Base-by-base conservation (phyloP, 2,329 filamentous ascomycete genomes). In the Fusarium sp. region DNA sequence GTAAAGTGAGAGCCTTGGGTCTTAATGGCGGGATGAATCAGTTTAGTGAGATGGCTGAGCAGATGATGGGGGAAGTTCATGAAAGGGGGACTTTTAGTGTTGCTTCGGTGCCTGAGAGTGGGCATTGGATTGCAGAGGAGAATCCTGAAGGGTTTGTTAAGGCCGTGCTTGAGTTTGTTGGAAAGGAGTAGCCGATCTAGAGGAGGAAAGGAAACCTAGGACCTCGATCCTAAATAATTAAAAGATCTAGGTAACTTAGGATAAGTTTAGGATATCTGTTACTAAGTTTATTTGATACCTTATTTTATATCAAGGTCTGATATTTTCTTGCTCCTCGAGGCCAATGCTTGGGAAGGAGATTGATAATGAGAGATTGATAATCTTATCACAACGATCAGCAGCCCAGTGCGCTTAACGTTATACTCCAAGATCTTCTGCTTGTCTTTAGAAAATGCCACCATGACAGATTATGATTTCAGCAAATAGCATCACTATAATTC, bases 351-450 rank as follows among this genome's bases (percentile, higher is more conserved):
- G 28, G 28, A 11, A 31, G 24, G 36, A 41, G 26, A 64, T 35
- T 22, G 56, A 31, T 35, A 39, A 55, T 36, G 13, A 22, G 17
- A 15, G n/a, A 52, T 47, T 49, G 70, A 74, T 74, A 69, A 74
- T 72, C 71, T 72, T 74, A 74, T 74, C 71, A 33, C 54, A 71
- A 47, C 28, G n/a, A 73, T 74, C 72, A 51, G 17, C 41, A 44
- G 26, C 39, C 51, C 14, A 28, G n/a, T 5, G 7, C 28, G 11
- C 24, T 54, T 17, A 24, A 35, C 22, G 31, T 35, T 35, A 35
- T 24, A 35, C 24, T 22, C 14, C 24, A n/a, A 38, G 10, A 28
- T 22, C n/a, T 28, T 52, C n/a, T 36, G 18, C 35, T 28, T 13
- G 10, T 5, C 35, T 28, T 28, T 8, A 17, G 9, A 38, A 28